Evolutionary conservation across 164 flowering plant genomes (phyloP).

Genomic region (Magnolia kwangsiensis): DNA sequence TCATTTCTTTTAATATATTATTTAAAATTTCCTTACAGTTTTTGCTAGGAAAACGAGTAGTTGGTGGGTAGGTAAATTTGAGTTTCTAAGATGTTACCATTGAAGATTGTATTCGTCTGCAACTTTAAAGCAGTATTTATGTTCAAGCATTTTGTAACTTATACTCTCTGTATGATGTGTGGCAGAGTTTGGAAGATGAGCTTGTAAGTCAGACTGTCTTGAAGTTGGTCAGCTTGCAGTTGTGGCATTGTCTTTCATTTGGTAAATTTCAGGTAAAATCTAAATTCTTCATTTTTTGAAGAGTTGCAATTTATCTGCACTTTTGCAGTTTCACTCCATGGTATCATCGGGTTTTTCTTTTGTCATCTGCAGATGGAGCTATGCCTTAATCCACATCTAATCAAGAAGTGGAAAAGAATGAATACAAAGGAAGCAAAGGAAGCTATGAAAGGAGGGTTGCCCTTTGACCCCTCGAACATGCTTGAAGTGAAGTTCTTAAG

Average conservation of each 20-base stretch:
- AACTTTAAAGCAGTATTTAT: not conserved
- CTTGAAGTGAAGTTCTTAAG: slow-evolving; percentile 79
- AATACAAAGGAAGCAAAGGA: slow-evolving; percentile 64
- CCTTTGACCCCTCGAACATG: slow-evolving; percentile 51
- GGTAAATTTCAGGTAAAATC: slow-evolving; percentile 83
- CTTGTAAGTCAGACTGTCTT: slow-evolving; percentile 75
- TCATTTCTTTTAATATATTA: no score
- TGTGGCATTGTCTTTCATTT: slow-evolving; percentile 84
- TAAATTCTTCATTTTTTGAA: not conserved
- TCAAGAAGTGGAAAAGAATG: slow-evolving; percentile 84
- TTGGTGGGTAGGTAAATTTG: no score
- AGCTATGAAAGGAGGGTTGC: slow-evolving; percentile 50
- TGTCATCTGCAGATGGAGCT: slow-evolving; percentile 70
- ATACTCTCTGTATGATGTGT: not conserved
- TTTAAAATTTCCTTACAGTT: no score
- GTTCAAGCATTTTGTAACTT: not conserved
- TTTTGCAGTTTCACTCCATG: not conserved
- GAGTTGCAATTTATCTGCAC: not conserved
- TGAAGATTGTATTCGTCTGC: not conserved
- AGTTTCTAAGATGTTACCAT: not conserved
- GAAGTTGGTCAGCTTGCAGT: slow-evolving; percentile 67
- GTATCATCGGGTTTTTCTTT: not conserved
- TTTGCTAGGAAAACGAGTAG: no score
- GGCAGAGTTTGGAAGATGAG: slow-evolving; percentile 97
- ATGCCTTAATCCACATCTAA: slow-evolving; percentile 58